These are phyloP conservation scores for Fusarium xylarioides DNA, from an alignment of 2,329 filamentous ascomycete species.

Conservation along the genomic window DNA sequence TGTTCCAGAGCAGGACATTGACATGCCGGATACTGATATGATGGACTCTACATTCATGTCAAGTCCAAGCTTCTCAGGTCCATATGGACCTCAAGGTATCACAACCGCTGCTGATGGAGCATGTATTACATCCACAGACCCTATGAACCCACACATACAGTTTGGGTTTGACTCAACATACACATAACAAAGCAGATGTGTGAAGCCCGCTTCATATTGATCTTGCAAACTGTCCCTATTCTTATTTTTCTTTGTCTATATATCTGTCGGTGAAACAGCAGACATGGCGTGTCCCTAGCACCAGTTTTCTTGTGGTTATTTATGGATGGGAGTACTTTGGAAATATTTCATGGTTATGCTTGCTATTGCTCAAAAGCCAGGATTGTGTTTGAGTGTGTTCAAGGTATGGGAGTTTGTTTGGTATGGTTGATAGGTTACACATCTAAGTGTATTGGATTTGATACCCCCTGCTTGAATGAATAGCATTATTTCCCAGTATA, in stretches of 20 bases:
- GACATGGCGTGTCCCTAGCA: neutral
- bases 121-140: constrained; percentile 34
- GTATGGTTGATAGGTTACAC: constrained; percentile 12
- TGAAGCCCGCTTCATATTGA: neutral
- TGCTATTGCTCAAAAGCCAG: constrained; percentile 10
- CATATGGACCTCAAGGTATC: constrained; percentile 37
- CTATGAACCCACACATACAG: constrained; percentile 24
- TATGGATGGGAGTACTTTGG: constrained; percentile 11
- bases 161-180: constrained; percentile 29
- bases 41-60: constrained; percentile 42
- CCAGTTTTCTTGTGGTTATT: neutral
- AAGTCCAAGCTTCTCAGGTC: constrained; percentile 30
- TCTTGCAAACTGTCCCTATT: constrained; percentile 4
- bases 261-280: neutral
- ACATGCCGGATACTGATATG: constrained; percentile 49
- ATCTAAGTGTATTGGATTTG: constrained; percentile 27
- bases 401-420: constrained; percentile 26
- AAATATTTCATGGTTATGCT: neutral
- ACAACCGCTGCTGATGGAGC: constrained; percentile 34
- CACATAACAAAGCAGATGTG: neutral
- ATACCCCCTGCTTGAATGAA: constrained; percentile 35
- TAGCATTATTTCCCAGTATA: neutral
- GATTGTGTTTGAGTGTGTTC: constrained; percentile 7
- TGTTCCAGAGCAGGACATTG: constrained; percentile 46
- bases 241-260: constrained; percentile 11